These are phyloP conservation scores for Arctium minus DNA, from an alignment of 129 eudicot genomes.

Conservation along the genomic window DNA sequence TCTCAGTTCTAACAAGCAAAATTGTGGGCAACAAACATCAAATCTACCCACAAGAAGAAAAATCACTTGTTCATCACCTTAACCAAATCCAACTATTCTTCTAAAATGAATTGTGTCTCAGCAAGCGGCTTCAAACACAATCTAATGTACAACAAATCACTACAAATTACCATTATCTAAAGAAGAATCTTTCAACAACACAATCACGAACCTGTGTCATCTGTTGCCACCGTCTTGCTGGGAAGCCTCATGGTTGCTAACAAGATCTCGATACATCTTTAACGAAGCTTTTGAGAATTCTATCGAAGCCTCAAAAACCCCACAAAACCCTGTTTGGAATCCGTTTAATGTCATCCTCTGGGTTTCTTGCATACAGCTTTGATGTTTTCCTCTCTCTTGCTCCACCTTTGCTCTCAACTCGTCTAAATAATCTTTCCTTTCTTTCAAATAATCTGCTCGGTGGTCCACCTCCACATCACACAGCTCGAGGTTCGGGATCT, in stretches of 20 bases:
- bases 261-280: constrained; percentile 66
- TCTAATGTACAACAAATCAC: constrained; percentile 47
- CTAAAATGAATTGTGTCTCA: constrained; percentile 43
- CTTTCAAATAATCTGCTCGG: constrained; percentile 48
- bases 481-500: constrained; percentile 38
- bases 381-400: constrained; percentile 80
- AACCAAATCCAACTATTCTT: constrained; percentile 31
- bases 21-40: constrained; percentile 41
- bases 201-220: constrained; percentile 34
- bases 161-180: constrained; percentile 11
- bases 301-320: constrained; percentile 65
- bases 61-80: constrained; percentile 16
- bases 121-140: constrained; percentile 70
- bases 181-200: constrained; percentile 1
- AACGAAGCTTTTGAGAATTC: constrained; percentile 71
- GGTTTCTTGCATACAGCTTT: constrained; percentile 81
- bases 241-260: constrained; percentile 21
- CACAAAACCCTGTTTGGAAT: constrained; percentile 76
- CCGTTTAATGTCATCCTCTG: constrained; percentile 74
- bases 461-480: constrained; percentile 44
- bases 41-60: constrained; percentile 25
- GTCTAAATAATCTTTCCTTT: constrained; percentile 65
- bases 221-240: constrained; percentile 34
- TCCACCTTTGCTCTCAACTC: constrained; percentile 59
- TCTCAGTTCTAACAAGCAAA: constrained; percentile 35